Evolutionary conservation across 139 green algal species (phyloP).

Genomic region (Diplosphaera chodatii): DNA sequence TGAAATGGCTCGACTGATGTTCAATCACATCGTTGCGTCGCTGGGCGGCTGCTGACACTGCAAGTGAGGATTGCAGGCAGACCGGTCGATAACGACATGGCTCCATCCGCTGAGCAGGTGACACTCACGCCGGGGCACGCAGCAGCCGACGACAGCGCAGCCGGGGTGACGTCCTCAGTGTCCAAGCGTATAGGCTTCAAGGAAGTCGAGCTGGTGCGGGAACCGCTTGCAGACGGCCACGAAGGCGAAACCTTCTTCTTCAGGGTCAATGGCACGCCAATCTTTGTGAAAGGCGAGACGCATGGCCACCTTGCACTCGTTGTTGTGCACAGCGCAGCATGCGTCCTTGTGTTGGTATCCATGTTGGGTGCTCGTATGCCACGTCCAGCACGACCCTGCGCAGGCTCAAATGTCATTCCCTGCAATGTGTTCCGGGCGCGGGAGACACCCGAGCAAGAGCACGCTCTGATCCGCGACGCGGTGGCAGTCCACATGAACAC

Average conservation of each 20-base stretch:
- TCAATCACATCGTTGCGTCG: no score
- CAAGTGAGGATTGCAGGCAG: no score
- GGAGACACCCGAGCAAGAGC: conserved; percentile 9
- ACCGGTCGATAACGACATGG: not conserved
- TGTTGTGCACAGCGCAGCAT: no score
- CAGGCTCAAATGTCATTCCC: conserved; percentile 72
- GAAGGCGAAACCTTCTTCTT: conserved; percentile 66
- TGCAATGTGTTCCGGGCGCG: conserved; percentile 38
- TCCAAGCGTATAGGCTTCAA: conserved; percentile 46
- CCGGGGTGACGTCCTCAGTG: not conserved
- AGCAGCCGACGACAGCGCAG: no score
- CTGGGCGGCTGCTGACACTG: no score
- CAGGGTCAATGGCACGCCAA: conserved; percentile 52
- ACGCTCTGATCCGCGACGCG: conserved; percentile 35
- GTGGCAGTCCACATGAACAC: conserved; percentile 69
- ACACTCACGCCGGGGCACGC: not conserved
- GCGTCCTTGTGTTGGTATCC: not conserved
- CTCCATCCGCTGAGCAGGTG: not conserved
- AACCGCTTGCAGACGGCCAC: conserved; percentile 13
- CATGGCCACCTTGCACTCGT: no score
- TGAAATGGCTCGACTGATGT: no score
- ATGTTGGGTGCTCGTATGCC: not conserved
- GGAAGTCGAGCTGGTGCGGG: conserved; percentile 45
- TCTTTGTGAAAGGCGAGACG: conserved; percentile 59
- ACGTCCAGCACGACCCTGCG: not conserved